phyloP scores from a whole-genome alignment of 768 basidiomycete genomes.

The Trametes cinnabarina region DNA sequence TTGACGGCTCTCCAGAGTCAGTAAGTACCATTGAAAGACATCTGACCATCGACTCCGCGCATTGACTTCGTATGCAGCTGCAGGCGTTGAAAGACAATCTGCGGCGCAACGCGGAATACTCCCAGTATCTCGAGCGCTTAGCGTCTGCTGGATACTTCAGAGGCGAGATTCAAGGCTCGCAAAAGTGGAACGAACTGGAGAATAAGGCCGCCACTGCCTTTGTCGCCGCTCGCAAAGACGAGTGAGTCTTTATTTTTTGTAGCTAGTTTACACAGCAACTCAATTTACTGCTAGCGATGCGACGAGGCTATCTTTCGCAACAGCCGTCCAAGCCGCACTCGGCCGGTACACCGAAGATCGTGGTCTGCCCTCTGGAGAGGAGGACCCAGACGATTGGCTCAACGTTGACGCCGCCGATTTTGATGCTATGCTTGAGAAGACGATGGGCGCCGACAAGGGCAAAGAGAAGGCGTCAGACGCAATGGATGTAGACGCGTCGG shows the following conservation, averaged over 20 bases:
- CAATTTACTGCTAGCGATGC: too few relatives aligned
- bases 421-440: constrained; percentile 65
- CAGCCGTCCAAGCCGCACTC: constrained; percentile 65
- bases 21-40: constrained; percentile 39
- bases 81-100: constrained; percentile 68
- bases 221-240: constrained; percentile 55
- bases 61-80: constrained; percentile 36
- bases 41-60: background rate
- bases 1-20: constrained; percentile 37
- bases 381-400: constrained; percentile 87
- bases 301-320: constrained; percentile 73
- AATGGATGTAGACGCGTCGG: constrained; percentile 51
- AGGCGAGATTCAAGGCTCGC: constrained; percentile 73
- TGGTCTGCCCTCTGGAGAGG: constrained; percentile 36
- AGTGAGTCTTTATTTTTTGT: constrained; percentile 58
- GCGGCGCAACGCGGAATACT: constrained; percentile 64
- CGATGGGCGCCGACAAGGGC: constrained; percentile 21
- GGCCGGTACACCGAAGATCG: constrained; percentile 36
- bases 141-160: constrained; percentile 71
- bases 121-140: constrained; percentile 68
- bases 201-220: constrained; percentile 67
- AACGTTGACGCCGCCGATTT: constrained; percentile 72
- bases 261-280: too few relatives aligned
- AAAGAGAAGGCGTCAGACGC: constrained; percentile 26
- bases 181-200: constrained; percentile 72